phyloP scores from a whole-genome alignment of 768 basidiomycete genomes.

The Psilocybe cubensis region DNA sequence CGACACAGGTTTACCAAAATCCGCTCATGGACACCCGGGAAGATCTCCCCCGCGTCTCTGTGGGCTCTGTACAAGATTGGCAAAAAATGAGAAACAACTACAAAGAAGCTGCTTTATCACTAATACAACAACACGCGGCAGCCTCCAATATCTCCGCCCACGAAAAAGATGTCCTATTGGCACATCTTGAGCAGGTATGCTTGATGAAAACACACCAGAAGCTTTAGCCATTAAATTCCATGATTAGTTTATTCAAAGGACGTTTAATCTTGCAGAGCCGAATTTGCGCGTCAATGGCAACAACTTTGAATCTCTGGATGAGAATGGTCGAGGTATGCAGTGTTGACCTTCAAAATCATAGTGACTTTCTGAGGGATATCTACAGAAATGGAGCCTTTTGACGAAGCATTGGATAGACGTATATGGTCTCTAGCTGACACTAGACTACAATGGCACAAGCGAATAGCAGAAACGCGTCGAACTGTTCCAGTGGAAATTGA shows the following conservation, averaged over 20 bases:
- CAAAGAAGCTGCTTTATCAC: constrained; percentile 43
- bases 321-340: constrained; percentile 53
- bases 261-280: constrained; percentile 63
- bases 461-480: constrained; percentile 70
- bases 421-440: constrained; percentile 84
- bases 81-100: constrained; percentile 59
- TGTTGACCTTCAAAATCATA: background rate
- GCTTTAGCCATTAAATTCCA: too few relatives aligned
- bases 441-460: constrained; percentile 73
- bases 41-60: constrained; percentile 54
- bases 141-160: constrained; percentile 37
- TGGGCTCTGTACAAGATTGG: constrained; percentile 74
- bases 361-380: background rate
- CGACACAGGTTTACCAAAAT: background rate
- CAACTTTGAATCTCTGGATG: constrained; percentile 66
- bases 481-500: constrained; percentile 60
- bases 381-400: constrained; percentile 79
- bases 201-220: too few relatives aligned
- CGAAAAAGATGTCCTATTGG: constrained; percentile 51
- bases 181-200: constrained; percentile 55
- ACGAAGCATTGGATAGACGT: constrained; percentile 82
- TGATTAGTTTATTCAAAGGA: constrained; percentile 65
- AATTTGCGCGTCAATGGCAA: constrained; percentile 85
- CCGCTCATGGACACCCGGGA: constrained; percentile 38
- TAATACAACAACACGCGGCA: constrained; percentile 49